Base-by-base conservation (phyloP, 2,329 filamentous ascomycete species). In the Aspergillus pseudoviridinutans region DNA sequence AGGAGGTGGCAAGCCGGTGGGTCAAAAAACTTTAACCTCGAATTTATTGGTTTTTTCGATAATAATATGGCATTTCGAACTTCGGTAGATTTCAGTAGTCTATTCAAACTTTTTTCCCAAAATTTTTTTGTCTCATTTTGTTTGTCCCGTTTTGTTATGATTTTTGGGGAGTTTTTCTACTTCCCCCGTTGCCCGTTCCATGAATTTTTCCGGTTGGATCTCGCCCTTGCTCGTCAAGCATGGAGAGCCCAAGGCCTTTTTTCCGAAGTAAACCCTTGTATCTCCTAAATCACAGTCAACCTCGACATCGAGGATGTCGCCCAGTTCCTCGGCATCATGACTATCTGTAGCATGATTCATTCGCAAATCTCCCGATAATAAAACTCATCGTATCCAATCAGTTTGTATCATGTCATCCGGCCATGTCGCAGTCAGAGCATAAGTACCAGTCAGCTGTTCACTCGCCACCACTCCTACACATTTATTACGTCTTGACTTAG, bases 1-100 rank as follows among this genome's bases (percentile, higher is more conserved):
- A 56, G 56, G 50, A 24, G 24, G 57, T 58, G 55, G 55, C 62
- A 51, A 58, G 41, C 14, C 44, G 10, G 44, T 47, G 44, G 44
- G 44, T 47, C 44, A 47, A 47, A 47, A 46, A 46, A 47, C 44
- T 25, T 47, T 24, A 47, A 47, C 44, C 24, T 47, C 44, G 27
- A 0, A 17, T 27, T 47, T 14, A 14, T 47, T 7, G 20, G 4
- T 44, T n/a, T 22, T 22, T 44, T 44, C 41, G 22, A 22, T 22
- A 42, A 4, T 29, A 2, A 10, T 4, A 35, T 22, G 32, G 5
- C 32, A 38, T 46, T 46, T 29, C 10, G 9, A 0, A 29, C 28
- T 22, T 20, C 20, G 22, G 22, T 22, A 20, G 9, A 22, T 12
- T 46, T 20, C 42, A 46, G 41, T 44, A 44, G 42, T 46, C 42